A percentile compares a stretch with the other conserved stretches of the same genome.
phyloP scores from a whole-genome alignment of 1,284 basidiomycete genomes.

The Puccinia sorghi region DNA sequence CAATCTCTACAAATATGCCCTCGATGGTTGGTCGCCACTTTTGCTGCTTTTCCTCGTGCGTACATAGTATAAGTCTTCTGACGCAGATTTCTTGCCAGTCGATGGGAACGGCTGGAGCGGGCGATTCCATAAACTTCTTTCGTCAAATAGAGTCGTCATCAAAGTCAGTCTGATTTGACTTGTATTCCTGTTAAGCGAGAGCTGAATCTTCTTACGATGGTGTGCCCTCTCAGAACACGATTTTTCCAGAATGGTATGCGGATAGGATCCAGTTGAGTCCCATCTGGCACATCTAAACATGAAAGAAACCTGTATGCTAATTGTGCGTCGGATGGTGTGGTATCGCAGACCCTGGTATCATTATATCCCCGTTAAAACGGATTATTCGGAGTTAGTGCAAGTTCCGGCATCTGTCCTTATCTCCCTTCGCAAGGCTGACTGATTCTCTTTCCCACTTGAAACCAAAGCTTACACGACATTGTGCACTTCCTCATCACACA shows the following conservation, averaged over 20 bases:
- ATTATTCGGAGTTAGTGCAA: conserved; percentile 31
- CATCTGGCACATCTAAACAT: not conserved
- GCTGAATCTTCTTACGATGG: not conserved
- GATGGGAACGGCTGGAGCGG: conserved; percentile 62
- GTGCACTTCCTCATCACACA: conserved; percentile 58
- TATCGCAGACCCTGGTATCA: conserved; percentile 38
- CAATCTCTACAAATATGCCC: conserved; percentile 22
- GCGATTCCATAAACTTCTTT: conserved; percentile 54
- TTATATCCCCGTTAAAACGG: conserved; percentile 40
- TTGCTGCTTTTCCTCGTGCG: not conserved
- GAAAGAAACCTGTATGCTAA: not conserved
- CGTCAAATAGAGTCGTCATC: conserved; percentile 50
- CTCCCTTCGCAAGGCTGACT: conserved; percentile 54
- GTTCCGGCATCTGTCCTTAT: no score
- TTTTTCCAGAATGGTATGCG: conserved; percentile 49
- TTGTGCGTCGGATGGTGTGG: not conserved
- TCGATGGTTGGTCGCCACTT: not conserved
- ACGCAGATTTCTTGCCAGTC: conserved; percentile 54
- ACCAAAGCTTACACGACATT: conserved; percentile 36
- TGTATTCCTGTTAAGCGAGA: not conserved
- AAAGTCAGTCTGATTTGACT: conserved; percentile 55
- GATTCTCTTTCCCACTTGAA: conserved; percentile 51
- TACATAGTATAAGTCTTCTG: conserved; percentile 54
- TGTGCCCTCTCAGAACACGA: conserved; percentile 10
- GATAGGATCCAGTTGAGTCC: conserved; percentile 40